Evolutionary conservation across 192 early-diverging fungal genomes (phyloP).

Genomic region (Kickxella alabastrina): DNA sequence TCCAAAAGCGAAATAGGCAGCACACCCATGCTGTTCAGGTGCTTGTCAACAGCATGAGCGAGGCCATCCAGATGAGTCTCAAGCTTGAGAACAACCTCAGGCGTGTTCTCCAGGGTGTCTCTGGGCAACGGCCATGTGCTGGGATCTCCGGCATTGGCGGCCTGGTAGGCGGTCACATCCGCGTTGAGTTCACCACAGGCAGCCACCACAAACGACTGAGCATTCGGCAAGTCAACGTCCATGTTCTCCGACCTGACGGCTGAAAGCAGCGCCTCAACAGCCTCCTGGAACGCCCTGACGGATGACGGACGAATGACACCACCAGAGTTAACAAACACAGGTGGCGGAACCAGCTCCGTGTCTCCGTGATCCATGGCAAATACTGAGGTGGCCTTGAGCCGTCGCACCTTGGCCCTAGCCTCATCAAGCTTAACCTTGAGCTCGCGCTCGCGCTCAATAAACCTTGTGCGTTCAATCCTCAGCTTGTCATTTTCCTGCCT

Average conservation of each 20-base stretch:
- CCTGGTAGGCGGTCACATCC: conserved; percentile 70
- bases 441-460: conserved; percentile 41
- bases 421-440: conserved; percentile 55
- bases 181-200: conserved; percentile 81
- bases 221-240: conserved; percentile 59
- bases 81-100: conserved; percentile 12
- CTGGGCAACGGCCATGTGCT: conserved; percentile 45
- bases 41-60: conserved; percentile 70
- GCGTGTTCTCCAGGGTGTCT: conserved; percentile 45
- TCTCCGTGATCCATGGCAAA: conserved; percentile 51
- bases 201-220: conserved; percentile 79
- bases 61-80: conserved; percentile 59
- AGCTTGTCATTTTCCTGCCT: conserved; percentile 41
- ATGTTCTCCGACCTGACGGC: conserved; percentile 71
- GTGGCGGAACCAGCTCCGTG: conserved; percentile 50
- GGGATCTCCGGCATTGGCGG: conserved; percentile 25
- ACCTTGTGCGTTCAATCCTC: conserved; percentile 30
- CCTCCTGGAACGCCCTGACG: conserved; percentile 71
- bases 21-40: conserved; percentile 66
- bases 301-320: conserved; percentile 69
- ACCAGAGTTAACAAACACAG: conserved; percentile 50
- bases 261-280: conserved; percentile 76
- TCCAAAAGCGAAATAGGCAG: conserved; percentile 73
- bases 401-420: conserved; percentile 50
- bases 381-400: conserved; percentile 54